Base-by-base conservation (phyloP, 108 stramenopile species). In the Nannochloropsis salina region DNA sequence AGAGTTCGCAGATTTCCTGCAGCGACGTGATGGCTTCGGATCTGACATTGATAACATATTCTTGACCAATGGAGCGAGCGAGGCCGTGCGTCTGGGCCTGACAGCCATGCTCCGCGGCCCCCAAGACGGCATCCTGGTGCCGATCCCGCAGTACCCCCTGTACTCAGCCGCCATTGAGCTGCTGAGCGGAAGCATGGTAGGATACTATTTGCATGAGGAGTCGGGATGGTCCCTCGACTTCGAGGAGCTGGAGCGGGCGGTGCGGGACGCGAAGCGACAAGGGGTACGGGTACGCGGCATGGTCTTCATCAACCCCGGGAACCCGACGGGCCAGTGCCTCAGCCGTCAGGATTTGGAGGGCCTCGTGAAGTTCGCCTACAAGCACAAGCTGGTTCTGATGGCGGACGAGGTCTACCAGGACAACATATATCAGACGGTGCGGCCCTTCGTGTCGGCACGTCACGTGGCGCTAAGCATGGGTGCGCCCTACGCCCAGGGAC, bases 381-480 rank as follows among this genome's bases (percentile, higher is more conserved):
- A 93, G 90, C 91, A n/a, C 74, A 88, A 84, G 86, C 92, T 98
- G 41, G 93, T 96, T 4, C 90, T 97, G 31, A 80, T 96, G 79
- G 96, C 96, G 42, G 97, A 98, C 88, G 97, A 98, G 91, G 97
- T 98, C 79, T 99, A 99, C 86, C 97, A 98, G 90, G 91, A 93
- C 85, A 98, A 98, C 90, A 93, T 98, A 18, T 98, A 96, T 87
- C 93, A 91, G 44, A 92, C 93, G 42, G 92, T 86, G 42, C 92
- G 92, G 82, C 85, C 94, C 51, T 98, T 97, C 87, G 89, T 91
- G 83, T 95, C 95, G 44, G 92, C 92, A 83, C 61, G 9, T 44
- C 80, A 88, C 61, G 88, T 89, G 84, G 41, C 91, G 51, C 20
- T 43, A 2, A 89, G 88, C 22, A 86, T 90, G 45, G 88, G 86